A percentile compares a stretch with the other conserved stretches of the same genome.
phyloP scores from a whole-genome alignment of 371 early-diverging fungal species.

The Synchytrium microbalum region DNA sequence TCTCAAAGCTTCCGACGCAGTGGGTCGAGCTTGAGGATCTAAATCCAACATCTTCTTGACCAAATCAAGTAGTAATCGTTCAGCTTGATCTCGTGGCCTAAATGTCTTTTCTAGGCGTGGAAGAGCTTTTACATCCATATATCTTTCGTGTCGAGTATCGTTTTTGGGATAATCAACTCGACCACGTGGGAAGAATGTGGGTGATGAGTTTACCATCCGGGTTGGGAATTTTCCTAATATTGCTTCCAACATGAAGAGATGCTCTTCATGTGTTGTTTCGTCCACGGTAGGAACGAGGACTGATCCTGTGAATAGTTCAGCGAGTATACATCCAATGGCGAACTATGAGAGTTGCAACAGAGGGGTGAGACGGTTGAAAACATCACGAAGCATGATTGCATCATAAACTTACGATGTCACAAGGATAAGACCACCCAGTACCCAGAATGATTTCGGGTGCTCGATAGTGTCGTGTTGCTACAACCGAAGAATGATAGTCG shows the following conservation, averaged over 20 bases:
- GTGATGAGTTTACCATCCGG: not conserved
- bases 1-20: conserved; percentile 77
- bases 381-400: too few relatives aligned
- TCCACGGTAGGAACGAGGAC: conserved; percentile 96
- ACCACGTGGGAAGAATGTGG: not conserved
- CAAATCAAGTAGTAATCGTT: conserved; percentile 60
- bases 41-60: conserved; percentile 75
- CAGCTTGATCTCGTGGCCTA: not conserved
- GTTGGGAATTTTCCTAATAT: not conserved
- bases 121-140: not conserved
- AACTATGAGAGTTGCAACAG: not conserved
- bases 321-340: conserved; percentile 94
- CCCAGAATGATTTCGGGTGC: not conserved
- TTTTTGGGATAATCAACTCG: not conserved
- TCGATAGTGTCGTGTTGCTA: not conserved
- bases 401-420: not conserved
- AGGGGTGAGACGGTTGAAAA: not conserved
- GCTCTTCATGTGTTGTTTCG: conserved; percentile 37
- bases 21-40: conserved; percentile 85
- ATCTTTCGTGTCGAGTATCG: not conserved
- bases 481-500: not conserved
- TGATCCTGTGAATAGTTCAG: conserved; percentile 76
- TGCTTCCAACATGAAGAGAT: not conserved
- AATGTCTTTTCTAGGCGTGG: not conserved
- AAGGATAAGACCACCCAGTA: not conserved